Percentiles rank a stretch among this genome's conserved stretches.
phyloP scores from a whole-genome alignment of 2,329 filamentous ascomycete genomes.

The Scleromitrula shiraiana region DNA sequence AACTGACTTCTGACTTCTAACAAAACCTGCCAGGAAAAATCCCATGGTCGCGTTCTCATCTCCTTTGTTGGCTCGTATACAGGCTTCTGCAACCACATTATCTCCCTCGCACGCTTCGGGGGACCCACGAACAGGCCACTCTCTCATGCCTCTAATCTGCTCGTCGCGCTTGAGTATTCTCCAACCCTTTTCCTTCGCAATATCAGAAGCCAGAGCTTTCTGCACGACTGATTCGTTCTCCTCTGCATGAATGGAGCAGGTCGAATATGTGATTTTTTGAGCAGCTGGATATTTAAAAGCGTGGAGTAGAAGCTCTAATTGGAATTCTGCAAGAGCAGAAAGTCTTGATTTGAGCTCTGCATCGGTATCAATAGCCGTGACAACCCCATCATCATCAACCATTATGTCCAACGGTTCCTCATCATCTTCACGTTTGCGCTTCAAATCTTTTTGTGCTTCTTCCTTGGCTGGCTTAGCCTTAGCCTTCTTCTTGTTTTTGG shows the following conservation, averaged over 20 bases:
- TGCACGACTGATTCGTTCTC: constrained; percentile 87
- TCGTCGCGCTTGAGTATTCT: constrained; percentile 60
- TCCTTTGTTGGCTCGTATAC: constrained; percentile 73
- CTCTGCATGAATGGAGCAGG: constrained; percentile 77
- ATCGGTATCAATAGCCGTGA: constrained; percentile 43
- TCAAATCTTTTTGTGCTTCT: constrained; percentile 18
- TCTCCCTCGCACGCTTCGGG: constrained; percentile 41
- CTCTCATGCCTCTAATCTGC: constrained; percentile 67
- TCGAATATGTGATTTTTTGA: constrained; percentile 77
- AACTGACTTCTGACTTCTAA: constrained; percentile 35
- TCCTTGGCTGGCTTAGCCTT: constrained; percentile 15
- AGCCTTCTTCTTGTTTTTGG: constrained; percentile 24
- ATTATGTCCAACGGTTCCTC: constrained; percentile 28
- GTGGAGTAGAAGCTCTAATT: constrained; percentile 73
- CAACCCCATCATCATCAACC: constrained; percentile 49
- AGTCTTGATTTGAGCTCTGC: constrained; percentile 57
- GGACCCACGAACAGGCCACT: constrained; percentile 62
- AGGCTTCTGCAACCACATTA: constrained; percentile 57
- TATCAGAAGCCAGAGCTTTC: constrained; percentile 57
- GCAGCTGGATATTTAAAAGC: constrained; percentile 76
- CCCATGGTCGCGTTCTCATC: constrained; percentile 84
- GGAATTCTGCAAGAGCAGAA: constrained; percentile 68
- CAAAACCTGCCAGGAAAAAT: constrained; percentile 89
- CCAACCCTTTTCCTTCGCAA: constrained; percentile 67
- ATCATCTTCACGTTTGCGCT: constrained; percentile 27